These are phyloP conservation scores for Alternaria gaisen DNA, from an alignment of 2,329 filamentous ascomycete genomes.

Conservation along the genomic window DNA sequence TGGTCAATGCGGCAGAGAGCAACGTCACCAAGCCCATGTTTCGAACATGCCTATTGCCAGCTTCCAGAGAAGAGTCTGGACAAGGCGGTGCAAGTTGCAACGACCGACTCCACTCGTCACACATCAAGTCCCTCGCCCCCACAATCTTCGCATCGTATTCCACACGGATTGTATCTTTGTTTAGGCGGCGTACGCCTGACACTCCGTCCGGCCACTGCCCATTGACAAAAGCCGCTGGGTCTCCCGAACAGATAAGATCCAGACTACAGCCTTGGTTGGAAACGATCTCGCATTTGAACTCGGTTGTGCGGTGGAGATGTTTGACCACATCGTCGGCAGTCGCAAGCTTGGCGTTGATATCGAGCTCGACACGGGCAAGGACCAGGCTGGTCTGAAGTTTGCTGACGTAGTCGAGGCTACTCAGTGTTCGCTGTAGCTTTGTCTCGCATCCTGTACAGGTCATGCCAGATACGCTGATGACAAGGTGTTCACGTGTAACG, in stretches of 20 bases:
- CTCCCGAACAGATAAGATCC: constrained; percentile 27
- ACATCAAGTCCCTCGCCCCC: constrained; percentile 59
- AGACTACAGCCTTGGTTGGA: constrained; percentile 35
- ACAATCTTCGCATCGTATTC: constrained; percentile 59
- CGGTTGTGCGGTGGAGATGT: constrained; percentile 65
- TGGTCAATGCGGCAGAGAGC: constrained; percentile 49
- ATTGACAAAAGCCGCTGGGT: constrained; percentile 20
- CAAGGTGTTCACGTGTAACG: constrained; percentile 60
- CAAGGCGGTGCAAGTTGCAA: constrained; percentile 58
- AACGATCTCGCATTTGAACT: constrained; percentile 65
- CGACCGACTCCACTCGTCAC: constrained; percentile 40
- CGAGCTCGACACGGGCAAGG: constrained; percentile 71
- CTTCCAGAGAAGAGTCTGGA: constrained; percentile 57
- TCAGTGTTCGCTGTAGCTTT: constrained; percentile 66
- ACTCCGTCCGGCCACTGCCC: constrained; percentile 37
- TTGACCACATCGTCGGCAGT: constrained; percentile 56
- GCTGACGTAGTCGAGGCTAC: constrained; percentile 57
- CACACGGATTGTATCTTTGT: constrained; percentile 48
- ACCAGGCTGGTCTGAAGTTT: constrained; percentile 73
- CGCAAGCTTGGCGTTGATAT: constrained; percentile 55
- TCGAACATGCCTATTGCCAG: constrained; percentile 64
- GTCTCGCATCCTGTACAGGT: constrained; percentile 78
- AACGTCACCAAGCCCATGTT: constrained; percentile 55
- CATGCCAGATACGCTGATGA: constrained; percentile 73
- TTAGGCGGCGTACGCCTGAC: constrained; percentile 22